Conservation (phyloP, 2,329 filamentous ascomycete genomes). For the Aspergillus caelatus region DNA sequence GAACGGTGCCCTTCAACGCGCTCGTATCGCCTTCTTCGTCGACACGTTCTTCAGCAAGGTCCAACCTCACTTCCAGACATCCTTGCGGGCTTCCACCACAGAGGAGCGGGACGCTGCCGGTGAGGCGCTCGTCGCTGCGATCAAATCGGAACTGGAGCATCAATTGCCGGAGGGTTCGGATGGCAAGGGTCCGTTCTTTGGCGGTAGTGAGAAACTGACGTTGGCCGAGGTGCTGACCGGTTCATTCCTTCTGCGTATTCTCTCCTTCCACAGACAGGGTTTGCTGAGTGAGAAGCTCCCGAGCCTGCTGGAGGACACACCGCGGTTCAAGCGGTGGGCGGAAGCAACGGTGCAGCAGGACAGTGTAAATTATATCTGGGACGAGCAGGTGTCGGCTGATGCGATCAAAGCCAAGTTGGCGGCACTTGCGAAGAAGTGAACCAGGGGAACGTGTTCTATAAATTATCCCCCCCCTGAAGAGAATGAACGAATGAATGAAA, state of each 20-base stretch:
- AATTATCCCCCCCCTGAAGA: background rate
- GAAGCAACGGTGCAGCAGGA: conserved; percentile 62
- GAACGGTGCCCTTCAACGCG: conserved; percentile 63
- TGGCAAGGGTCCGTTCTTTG: conserved; percentile 63
- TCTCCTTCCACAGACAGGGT: conserved; percentile 56
- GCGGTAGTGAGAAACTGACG: conserved; percentile 66
- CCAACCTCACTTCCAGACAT: conserved; percentile 50
- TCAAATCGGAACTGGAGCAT: conserved; percentile 74
- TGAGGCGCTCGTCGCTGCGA: conserved; percentile 56
- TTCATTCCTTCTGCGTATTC: conserved; percentile 67
- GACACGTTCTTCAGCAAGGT: conserved; percentile 70
- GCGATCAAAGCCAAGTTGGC: conserved; percentile 48
- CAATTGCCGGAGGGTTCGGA: conserved; percentile 52
- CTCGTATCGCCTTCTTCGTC: conserved; percentile 71
- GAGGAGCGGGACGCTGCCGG: conserved; percentile 55
- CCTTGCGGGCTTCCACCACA: conserved; percentile 50
- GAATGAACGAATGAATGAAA: background rate
- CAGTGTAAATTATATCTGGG: conserved; percentile 67
- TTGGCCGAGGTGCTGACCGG: conserved; percentile 64
- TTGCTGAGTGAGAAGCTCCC: conserved; percentile 52
- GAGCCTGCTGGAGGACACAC: conserved; percentile 56
- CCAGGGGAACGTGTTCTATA: background rate
- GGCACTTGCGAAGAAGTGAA: background rate
- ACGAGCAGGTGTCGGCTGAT: conserved; percentile 54
- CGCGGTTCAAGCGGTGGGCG: conserved; percentile 70